Evolutionary conservation across 2,329 filamentous ascomycete genomes (phyloP), one percentile per base, ranked within the genome.

Genomic region (Clonostachys solani): DNA sequence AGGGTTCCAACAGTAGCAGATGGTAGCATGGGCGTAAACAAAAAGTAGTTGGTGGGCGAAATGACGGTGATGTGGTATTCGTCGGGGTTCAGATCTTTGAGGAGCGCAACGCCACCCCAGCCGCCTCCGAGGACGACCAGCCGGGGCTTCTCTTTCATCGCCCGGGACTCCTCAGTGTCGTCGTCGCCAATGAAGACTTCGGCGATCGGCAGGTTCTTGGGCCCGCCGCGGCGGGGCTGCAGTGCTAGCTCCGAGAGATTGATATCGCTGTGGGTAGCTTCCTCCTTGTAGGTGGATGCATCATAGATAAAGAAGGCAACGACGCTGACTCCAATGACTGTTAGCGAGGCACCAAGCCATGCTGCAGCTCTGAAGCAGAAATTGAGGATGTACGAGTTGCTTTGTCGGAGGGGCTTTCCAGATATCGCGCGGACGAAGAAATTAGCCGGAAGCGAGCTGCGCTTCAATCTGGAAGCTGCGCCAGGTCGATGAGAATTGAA

Each of bases 11-110:
- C 94, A 0, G 95, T 99, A 8, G 94, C 95, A 34, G 91, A 96
- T 2, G 94, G 94, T 40, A 99, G 76, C 92, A 99, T 97, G 1
- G 94, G 94, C 3, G 94, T 99, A 67, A 99, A 99, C 33, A 99
- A 72, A 70, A 99, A 99, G 71, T 97, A 96, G 60, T 97, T 97
- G 35, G 87, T 87, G 0, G 94, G 92, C 12, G 91, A 95, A 40
- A 99, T 86, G 37, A 99, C 87, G 5, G 92, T 97, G 55, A 99
- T 86, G 66, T 99, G 92, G 63, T 96, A 99, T 57, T 96, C 89
- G 12, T 92, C 89, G 0, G 91, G 86, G 52, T 92, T 87, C 52
- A 99, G 69, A 52, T 89, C 86, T 71, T 99, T 99, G 56, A 99
- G 71, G 49, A 99, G 72, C 5, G 92, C 89, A 50, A 99, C 88